Evolutionary conservation across 352 stramenopile genomes (phyloP).

Genomic region (Phytopythium mirpurense): DNA sequence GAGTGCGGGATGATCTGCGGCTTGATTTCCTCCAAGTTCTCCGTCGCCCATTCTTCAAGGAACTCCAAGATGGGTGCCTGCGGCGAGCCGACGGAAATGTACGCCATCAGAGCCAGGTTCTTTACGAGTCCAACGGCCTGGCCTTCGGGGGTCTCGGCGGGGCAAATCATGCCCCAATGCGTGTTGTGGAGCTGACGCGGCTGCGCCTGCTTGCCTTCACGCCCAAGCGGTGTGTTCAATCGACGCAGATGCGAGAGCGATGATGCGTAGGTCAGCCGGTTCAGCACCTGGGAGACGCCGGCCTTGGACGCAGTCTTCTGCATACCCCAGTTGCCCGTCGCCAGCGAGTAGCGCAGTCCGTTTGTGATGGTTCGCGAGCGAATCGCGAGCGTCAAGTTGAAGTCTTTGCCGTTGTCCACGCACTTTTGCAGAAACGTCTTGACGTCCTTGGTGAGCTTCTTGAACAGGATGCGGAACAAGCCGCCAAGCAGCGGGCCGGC

Average conservation of each 20-base stretch:
- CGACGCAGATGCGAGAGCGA: slow-evolving; percentile 98
- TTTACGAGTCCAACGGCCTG: slow-evolving; percentile 95
- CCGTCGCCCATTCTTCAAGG: slow-evolving; percentile 97
- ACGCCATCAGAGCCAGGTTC: slow-evolving; percentile 99
- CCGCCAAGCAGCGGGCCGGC: slow-evolving; percentile 96
- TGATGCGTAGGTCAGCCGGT: slow-evolving; percentile 98
- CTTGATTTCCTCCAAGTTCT: slow-evolving; percentile 97
- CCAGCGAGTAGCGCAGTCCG: slow-evolving; percentile 98
- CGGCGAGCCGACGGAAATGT: slow-evolving; percentile 94
- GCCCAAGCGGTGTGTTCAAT: slow-evolving; percentile 98
- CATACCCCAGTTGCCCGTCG: slow-evolving; percentile 99
- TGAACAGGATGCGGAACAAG: slow-evolving; percentile 98
- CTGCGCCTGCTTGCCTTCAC: slow-evolving; percentile 98
- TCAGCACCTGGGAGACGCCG: slow-evolving; percentile 99
- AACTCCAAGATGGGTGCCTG: slow-evolving; percentile 97
- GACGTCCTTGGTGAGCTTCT: slow-evolving; percentile 99
- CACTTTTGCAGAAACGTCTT: slow-evolving; percentile 91
- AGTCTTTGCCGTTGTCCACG: slow-evolving; percentile 91
- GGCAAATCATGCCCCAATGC: slow-evolving; percentile 99
- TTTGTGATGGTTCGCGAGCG: slow-evolving; percentile 98
- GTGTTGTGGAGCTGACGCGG: slow-evolving; percentile 99
- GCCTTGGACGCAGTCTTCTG: slow-evolving; percentile 94
- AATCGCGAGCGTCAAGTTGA: slow-evolving; percentile 97
- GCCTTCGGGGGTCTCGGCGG: slow-evolving; percentile 94
- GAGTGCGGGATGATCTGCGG: slow-evolving; percentile 96